Conservation (phyloP, 176 grass and related monocot genomes). For the Phyllostachys edulis region DNA sequence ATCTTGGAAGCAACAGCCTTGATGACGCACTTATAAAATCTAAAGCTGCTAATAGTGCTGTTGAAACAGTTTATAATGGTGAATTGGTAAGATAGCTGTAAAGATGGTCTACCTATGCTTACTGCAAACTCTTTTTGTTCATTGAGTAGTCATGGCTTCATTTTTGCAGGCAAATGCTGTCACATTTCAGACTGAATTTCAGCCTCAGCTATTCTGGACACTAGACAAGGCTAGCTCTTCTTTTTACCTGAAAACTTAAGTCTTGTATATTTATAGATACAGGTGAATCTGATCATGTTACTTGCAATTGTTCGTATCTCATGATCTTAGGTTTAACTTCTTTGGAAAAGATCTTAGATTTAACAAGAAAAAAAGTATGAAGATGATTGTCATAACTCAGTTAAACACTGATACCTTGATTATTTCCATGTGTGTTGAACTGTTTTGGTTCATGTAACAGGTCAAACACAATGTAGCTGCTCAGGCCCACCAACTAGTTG, state of each 20-base stretch:
- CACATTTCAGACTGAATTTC: constrained; percentile 75
- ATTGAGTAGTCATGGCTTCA: neutral
- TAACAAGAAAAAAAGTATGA: neutral
- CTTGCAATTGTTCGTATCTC: neutral
- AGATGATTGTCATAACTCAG: neutral
- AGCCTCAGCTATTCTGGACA: constrained; percentile 68
- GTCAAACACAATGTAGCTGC: constrained; percentile 59
- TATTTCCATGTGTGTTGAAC: neutral
- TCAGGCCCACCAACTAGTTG: constrained; percentile 64
- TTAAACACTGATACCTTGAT: neutral
- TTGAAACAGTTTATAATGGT: constrained; percentile 62
- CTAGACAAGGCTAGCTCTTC: constrained; percentile 63
- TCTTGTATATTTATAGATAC: neutral
- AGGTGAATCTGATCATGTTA: neutral
- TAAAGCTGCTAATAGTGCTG: constrained; percentile 49
- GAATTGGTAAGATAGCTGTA: constrained; percentile 51
- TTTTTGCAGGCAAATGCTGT: constrained; percentile 42
- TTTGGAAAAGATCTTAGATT: neutral
- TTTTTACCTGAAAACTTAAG: constrained; percentile 20
- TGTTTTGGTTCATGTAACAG: constrained; percentile 44
- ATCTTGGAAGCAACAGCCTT: constrained; percentile 43
- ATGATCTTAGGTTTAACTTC: neutral
- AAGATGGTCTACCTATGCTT: neutral
- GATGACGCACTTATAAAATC: constrained; percentile 48
- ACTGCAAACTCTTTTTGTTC: constrained; percentile 14